Percentiles rank a stretch among this genome's conserved stretches.
These are phyloP conservation scores for Chrysanthemum makinoi DNA, from an alignment of 129 eudicot species.

Conservation along the genomic window DNA sequence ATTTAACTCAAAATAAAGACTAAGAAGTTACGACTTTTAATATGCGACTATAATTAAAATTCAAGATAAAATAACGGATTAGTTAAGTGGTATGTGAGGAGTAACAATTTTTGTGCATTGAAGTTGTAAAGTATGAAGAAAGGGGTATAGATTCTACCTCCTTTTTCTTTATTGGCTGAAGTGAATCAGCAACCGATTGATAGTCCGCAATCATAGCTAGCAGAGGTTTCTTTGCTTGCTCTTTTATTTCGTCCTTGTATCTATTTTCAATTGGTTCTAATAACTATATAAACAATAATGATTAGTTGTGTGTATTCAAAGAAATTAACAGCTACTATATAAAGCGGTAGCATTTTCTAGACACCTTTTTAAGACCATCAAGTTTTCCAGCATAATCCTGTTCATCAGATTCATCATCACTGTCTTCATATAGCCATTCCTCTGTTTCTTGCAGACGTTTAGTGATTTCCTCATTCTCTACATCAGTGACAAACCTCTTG, in stretches of 20 bases:
- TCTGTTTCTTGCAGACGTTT: slow-evolving; percentile 59
- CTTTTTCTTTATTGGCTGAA: slow-evolving; percentile 43
- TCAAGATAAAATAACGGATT: too few species aligned
- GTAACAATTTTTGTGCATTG: too few species aligned
- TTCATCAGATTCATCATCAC: slow-evolving; percentile 66
- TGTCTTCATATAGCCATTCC: slow-evolving; percentile 79
- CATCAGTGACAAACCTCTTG: slow-evolving; percentile 52
- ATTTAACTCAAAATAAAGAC: too few species aligned
- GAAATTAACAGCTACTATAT: background rate
- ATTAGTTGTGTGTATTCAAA: slow-evolving; percentile 5
- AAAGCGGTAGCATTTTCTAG: background rate
- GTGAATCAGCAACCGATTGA: slow-evolving; percentile 46
- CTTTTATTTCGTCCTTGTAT: slow-evolving; percentile 62
- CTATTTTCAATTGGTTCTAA: slow-evolving; percentile 67
- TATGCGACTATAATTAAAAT: too few species aligned
- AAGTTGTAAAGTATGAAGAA: background rate
- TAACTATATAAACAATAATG: slow-evolving; percentile 36
- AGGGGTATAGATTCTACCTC: slow-evolving; percentile 40
- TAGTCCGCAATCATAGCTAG: slow-evolving; percentile 45
- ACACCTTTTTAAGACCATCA: slow-evolving; percentile 58
- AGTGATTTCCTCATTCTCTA: slow-evolving; percentile 55
- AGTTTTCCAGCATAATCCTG: slow-evolving; percentile 56
- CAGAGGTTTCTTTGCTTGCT: slow-evolving; percentile 46
- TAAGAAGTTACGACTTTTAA: too few species aligned
- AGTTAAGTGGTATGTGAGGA: too few species aligned